A percentile compares a stretch with the other conserved stretches of the same genome.
phyloP scores from a whole-genome alignment of 768 basidiomycete species.

The Leccinum broughii region DNA sequence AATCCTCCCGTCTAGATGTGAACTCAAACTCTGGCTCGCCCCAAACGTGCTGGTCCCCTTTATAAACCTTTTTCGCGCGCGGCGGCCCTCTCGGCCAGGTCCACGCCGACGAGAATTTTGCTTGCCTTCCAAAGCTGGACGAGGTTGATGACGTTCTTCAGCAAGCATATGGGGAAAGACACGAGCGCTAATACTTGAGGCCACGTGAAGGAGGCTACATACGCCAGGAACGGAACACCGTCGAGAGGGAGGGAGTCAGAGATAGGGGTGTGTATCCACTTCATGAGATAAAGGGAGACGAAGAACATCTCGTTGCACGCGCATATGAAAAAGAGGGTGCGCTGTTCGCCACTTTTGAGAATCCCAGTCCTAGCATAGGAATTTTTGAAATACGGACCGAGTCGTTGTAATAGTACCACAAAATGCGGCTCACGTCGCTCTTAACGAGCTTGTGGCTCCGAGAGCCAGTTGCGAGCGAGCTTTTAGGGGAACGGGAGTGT shows the following conservation, averaged over 20 bases:
- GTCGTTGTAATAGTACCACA: constrained; percentile 94
- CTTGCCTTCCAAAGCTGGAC: constrained; percentile 99
- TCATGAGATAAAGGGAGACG: constrained; percentile 91
- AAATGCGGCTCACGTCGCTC: constrained; percentile 88
- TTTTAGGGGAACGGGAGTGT: constrained; percentile 31
- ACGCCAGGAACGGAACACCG: constrained; percentile 20
- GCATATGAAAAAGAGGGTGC: constrained; percentile 88
- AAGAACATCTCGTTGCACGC: constrained; percentile 96
- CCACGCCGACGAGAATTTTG: constrained; percentile 91
- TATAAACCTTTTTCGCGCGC: constrained; percentile 43
- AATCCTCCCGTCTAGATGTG: constrained; percentile 16
- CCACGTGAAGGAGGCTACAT: constrained; percentile 56
- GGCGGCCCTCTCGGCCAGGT: constrained; percentile 80
- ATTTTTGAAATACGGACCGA: constrained; percentile 53
- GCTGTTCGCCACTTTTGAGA: constrained; percentile 41
- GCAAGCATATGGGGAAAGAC: constrained; percentile 65
- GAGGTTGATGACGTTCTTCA: constrained; percentile 91
- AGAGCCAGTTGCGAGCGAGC: constrained; percentile 93
- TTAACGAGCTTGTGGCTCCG: constrained; percentile 91
- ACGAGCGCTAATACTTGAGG: constrained; percentile 67
- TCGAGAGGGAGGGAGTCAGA: constrained; percentile 27
- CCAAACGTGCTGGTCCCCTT: not conserved
- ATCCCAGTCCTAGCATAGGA: not conserved
- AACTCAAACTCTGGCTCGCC: not conserved
- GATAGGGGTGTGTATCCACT: constrained; percentile 76